Evolutionary conservation across 1,284 basidiomycete species (phyloP), one percentile per base, ranked within the genome.

Genomic region (Sparassis latifolia): DNA sequence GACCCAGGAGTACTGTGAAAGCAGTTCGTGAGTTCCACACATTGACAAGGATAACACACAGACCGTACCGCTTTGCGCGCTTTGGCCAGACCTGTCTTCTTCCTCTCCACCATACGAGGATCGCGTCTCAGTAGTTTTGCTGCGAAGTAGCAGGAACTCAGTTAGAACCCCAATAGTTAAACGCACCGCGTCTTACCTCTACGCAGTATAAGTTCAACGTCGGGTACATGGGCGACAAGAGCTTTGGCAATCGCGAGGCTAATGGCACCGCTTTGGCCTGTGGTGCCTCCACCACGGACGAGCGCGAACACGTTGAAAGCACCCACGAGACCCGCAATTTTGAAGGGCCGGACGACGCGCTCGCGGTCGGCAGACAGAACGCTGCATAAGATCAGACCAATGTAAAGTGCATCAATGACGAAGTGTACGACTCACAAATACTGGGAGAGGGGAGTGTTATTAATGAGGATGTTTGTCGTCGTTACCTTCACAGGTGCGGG

Each of bases 21-120:
- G 9, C 42, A 49, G 43, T 35, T n/a, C 42, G 48, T 58, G 7
- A 50, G 46, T 30, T 43, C 20, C 10, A 10, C 20, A 32, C 32
- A 41, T 30, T 38, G 7, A 12, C 47, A 33, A 51, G 10, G 43
- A 6, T 12, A 20, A 30, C n/a, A 37, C 44, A 35, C 59, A 28
- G 41, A 85, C 89, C 20, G 49, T 69, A 92, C 91, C 69, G 78
- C 78, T 74, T 96, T 95, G 68, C 95, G 84, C 55, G 96, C 92
- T 76, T 97, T 97, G 55, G 86, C 83, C 59, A 84, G 69, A 54
- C 90, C 90, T 5, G 96, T 93, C 79, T 98, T 97, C 75, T 99
- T 99, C 60, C 96, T 81, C 74, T 99, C 96, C 33, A 97, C 94
- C 87, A 95, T 92, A 69, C 96, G 88, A 44, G 93, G 91, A 74